These are phyloP conservation scores for Echinosophora koreensis DNA, from an alignment of 306 rosid genomes.

Conservation along the genomic window DNA sequence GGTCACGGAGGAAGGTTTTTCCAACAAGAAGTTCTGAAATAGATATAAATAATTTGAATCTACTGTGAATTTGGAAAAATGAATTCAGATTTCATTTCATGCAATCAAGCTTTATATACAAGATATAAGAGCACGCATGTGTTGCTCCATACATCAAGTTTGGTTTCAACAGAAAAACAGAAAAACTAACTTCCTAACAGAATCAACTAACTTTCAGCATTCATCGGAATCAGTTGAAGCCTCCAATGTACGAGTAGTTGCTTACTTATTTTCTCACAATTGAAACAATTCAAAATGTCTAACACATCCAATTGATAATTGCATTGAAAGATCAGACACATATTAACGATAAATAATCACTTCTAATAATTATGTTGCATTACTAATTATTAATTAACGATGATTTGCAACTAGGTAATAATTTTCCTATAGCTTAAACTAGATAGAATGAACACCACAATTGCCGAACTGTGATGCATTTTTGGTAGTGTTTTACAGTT, in stretches of 20 bases:
- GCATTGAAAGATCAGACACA: background rate
- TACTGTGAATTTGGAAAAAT: no score
- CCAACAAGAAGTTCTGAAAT: conserved; percentile 45
- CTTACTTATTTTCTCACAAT: conserved; percentile 22
- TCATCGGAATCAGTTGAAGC: conserved; percentile 8
- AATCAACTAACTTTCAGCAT: no score
- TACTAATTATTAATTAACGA: background rate
- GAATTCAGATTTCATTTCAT: no score
- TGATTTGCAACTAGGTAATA: background rate
- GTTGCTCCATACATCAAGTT: no score
- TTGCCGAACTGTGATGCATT: background rate
- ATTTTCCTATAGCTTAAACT: conserved; percentile 10
- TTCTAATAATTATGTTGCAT: background rate
- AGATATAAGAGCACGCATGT: no score
- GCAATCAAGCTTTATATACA: no score
- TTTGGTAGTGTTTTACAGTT: background rate
- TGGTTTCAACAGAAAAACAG: no score
- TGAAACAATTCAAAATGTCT: conserved; percentile 14
- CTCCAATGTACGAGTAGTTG: background rate
- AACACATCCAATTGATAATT: conserved; percentile 1
- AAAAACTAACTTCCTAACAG: no score
- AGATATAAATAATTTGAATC: conserved; percentile 19
- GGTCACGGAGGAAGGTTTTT: conserved; percentile 39
- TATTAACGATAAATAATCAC: background rate
- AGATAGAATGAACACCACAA: background rate